phyloP scores from a whole-genome alignment of 2,329 filamentous ascomycete genomes.

The Stylonectria norvegica region DNA sequence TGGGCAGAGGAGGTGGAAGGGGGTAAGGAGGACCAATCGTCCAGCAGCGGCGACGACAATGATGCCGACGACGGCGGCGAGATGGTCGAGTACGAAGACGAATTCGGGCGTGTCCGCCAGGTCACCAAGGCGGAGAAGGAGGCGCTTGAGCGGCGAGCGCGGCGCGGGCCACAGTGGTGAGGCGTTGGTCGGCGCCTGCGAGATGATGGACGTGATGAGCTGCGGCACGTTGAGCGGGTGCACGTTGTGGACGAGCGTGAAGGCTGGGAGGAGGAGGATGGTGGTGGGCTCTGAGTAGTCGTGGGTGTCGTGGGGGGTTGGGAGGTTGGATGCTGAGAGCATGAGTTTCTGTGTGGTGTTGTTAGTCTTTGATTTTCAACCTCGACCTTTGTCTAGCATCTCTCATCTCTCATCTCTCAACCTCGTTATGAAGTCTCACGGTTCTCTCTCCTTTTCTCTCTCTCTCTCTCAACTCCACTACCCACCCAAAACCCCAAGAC shows the following conservation, averaged over 20 bases:
- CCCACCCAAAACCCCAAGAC: too few species aligned
- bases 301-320: constrained; percentile 64
- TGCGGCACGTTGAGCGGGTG: constrained; percentile 69
- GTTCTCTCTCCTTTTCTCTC: not conserved
- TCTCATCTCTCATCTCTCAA: not conserved
- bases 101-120: constrained; percentile 79
- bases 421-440: not conserved
- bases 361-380: constrained; percentile 3
- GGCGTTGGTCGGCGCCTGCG: constrained; percentile 68
- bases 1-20: constrained; percentile 71
- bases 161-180: constrained; percentile 60
- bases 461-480: not conserved
- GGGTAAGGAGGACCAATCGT: constrained; percentile 57
- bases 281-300: constrained; percentile 69
- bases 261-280: constrained; percentile 79
- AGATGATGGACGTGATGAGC: constrained; percentile 69
- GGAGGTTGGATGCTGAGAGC: constrained; percentile 89
- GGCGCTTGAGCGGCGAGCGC: constrained; percentile 53
- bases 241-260: constrained; percentile 79
- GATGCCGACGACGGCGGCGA: constrained; percentile 50
- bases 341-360: constrained; percentile 63
- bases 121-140: constrained; percentile 69
- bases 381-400: not conserved
- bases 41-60: constrained; percentile 36
- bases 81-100: constrained; percentile 83